Base-by-base conservation (phyloP, 164 flowering plant genomes). In the Berberis thunbergii region DNA sequence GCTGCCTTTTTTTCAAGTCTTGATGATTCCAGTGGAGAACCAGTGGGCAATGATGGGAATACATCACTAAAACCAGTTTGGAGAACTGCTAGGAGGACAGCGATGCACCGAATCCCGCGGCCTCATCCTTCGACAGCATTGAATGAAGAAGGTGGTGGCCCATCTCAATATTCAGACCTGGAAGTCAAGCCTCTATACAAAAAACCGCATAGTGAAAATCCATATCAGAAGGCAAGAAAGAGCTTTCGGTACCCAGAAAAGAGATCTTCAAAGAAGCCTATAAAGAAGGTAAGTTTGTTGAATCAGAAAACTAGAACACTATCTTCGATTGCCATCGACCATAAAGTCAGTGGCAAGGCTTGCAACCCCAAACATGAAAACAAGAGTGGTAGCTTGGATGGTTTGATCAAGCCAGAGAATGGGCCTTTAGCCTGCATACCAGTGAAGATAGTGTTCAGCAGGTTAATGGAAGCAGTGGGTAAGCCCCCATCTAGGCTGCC, bases 41-140 rank as follows among this genome's bases (percentile, higher is more conserved):
- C 64, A 43, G 41, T 48, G n/a, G 77, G 77, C 46, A 65, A 68
- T 68, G 86, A 83, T 61, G 79, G 75, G 62, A 77, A 62, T 44
- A 59, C 76, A 43, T 56, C 78, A 40, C 79, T 86, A 52, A 77
- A 84, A 41, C 83, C 86, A 5, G 82, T 81, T 10, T 91, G 99
- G 97, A 87, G 81, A 71, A 94, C 99, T 45, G 99, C 84, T 44
- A 82, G 91, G 63, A 85, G 99, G 76, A 89, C 96, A 43, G 80
- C 86, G 45, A 85, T 86, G 81, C 74, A 72, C 65, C 83, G 96
- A 48, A 75, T 87, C 26, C 91, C 86, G 12, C 96, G 94, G 13
- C 80, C 93, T 54, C 83, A 76, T 62, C 69, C 69, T 43, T 73
- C 83, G 7, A 72, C 88, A 54, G 64, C 83, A 46, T 42, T 76